These are phyloP conservation scores for Fraxinus platypoda DNA, from an alignment of 305 asterid genomes.

Conservation along the genomic window DNA sequence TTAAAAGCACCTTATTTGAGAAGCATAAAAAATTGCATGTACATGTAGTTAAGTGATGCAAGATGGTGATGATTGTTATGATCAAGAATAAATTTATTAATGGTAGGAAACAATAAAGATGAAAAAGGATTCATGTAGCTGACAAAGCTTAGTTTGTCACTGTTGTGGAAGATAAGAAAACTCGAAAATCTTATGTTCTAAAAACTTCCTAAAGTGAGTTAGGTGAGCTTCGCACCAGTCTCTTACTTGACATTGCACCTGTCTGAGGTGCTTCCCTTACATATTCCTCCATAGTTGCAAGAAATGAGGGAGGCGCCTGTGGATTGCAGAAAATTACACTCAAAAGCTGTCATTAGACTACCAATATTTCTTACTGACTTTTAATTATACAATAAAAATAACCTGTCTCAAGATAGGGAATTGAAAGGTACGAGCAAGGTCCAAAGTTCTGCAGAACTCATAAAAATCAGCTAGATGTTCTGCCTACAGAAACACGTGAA, in stretches of 20 bases:
- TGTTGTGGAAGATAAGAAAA: neutral
- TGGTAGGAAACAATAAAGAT: neutral
- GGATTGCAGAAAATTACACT: constrained; percentile 8
- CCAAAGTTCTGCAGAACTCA: constrained; percentile 80
- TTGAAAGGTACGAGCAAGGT: constrained; percentile 81
- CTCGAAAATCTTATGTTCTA: neutral
- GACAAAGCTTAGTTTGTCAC: neutral
- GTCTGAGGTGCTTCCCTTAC: constrained; percentile 72
- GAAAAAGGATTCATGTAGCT: neutral
- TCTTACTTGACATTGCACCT: constrained; percentile 38
- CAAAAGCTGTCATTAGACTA: neutral
- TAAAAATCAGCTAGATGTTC: constrained; percentile 81
- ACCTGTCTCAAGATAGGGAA: constrained; percentile 91
- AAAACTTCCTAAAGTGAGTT: neutral
- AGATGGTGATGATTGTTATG: neutral
- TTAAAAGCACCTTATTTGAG: neutral
- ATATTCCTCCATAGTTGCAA: constrained; percentile 91
- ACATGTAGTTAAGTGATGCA: neutral
- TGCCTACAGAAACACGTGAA: constrained; percentile 54
- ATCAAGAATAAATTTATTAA: neutral
- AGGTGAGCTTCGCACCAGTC: constrained; percentile 40
- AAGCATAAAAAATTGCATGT: neutral
- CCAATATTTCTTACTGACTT: neutral
- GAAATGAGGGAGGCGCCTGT: constrained; percentile 87
- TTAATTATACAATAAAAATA: neutral